phyloP scores from a whole-genome alignment of 352 stramenopile species.

The Phytophthora brassicae region DNA sequence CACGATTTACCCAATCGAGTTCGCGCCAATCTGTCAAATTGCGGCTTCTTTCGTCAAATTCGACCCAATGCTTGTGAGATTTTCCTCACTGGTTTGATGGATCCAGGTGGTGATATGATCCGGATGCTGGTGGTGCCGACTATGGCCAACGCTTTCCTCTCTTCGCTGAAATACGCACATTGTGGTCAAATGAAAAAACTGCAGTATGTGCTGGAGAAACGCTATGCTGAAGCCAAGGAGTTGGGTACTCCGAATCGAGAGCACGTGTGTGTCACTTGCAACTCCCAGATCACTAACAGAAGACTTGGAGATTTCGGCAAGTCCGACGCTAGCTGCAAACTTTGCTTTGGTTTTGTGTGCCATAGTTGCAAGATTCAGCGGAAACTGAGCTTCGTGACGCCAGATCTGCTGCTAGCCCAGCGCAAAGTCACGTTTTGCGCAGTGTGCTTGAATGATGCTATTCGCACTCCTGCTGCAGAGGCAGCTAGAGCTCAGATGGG shows the following conservation, averaged over 20 bases:
- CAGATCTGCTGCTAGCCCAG: conserved; percentile 26
- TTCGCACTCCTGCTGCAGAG: conserved; percentile 21
- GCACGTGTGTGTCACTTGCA: conserved; percentile 26
- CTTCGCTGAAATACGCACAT: conserved; percentile 30
- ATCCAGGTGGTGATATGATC: conserved; percentile 21
- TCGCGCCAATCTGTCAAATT: conserved; percentile 31
- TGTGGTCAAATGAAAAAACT: conserved; percentile 36
- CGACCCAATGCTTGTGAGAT: conserved; percentile 26
- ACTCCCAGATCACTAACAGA: conserved; percentile 12
- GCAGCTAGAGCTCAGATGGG: conserved; percentile 31
- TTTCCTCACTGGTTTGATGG: conserved; percentile 28
- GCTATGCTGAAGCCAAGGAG: conserved; percentile 18
- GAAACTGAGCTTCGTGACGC: conserved; percentile 34
- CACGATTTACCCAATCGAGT: conserved; percentile 24
- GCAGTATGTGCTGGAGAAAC: conserved; percentile 26
- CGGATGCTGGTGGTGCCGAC: conserved; percentile 24
- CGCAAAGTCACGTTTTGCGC: conserved; percentile 40
- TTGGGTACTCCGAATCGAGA: conserved; percentile 24
- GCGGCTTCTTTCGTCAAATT: conserved; percentile 32
- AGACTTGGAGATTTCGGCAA: conserved; percentile 25
- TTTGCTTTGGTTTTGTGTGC: conserved; percentile 33
- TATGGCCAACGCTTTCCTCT: conserved; percentile 25
- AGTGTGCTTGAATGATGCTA: conserved; percentile 31
- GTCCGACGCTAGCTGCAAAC: conserved; percentile 20
- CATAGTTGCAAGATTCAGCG: conserved; percentile 26